These are phyloP conservation scores for Penicillium janthinellum DNA, from an alignment of 2,329 filamentous ascomycete genomes.

Conservation along the genomic window DNA sequence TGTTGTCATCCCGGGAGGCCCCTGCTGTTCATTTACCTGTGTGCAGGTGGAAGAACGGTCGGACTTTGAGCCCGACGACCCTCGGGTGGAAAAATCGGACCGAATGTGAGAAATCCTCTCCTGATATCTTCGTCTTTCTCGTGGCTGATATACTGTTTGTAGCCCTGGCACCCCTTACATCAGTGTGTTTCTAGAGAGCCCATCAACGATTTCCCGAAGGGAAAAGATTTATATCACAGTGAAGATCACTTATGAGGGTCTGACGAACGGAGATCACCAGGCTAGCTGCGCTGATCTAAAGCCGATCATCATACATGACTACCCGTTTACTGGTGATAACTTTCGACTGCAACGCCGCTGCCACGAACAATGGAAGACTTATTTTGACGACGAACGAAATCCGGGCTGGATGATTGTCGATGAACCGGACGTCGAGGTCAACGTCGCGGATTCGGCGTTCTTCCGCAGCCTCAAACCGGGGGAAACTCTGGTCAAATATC, in stretches of 20 bases:
- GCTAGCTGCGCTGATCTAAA: background rate
- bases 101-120: background rate
- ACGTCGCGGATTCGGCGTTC: background rate
- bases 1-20: background rate
- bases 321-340: background rate
- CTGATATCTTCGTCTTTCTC: background rate
- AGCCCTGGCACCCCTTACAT: background rate
- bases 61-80: background rate
- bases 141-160: background rate
- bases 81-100: background rate
- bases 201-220: background rate
- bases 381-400: background rate
- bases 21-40: background rate
- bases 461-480: background rate
- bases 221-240: background rate
- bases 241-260: background rate
- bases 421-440: background rate
- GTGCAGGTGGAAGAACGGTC: background rate
- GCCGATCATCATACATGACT: background rate
- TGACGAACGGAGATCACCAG: background rate
- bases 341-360: background rate
- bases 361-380: background rate
- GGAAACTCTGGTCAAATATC: background rate
- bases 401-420: background rate
- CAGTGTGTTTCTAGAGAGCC: background rate